phyloP scores from a whole-genome alignment of 805 yeast species.

The Debaryomyces hansenii region DNA sequence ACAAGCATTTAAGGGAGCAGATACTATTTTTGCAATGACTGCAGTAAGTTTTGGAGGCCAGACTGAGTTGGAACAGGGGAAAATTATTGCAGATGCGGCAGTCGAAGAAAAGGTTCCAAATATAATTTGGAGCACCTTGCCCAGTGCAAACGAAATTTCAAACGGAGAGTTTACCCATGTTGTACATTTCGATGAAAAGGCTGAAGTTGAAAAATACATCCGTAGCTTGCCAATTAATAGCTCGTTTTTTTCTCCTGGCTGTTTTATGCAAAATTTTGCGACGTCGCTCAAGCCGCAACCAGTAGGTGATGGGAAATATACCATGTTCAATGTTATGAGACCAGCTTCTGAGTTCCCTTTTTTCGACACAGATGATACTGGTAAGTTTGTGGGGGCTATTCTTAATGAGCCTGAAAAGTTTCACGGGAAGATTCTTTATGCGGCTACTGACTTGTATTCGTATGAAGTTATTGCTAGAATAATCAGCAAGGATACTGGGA shows the following conservation, averaged over 20 bases:
- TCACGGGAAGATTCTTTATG: slow-evolving; percentile 1
- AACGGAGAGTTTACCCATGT: slow-evolving; percentile 2
- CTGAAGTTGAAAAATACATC: slow-evolving; percentile 5
- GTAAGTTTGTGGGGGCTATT: slow-evolving; percentile 5
- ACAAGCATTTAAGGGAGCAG: slow-evolving; percentile 5
- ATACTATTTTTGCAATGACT: slow-evolving; percentile 5
- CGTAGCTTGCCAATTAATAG: slow-evolving; percentile 2
- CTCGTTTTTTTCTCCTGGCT: slow-evolving; percentile 5
- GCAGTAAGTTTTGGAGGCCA: slow-evolving; percentile 8
- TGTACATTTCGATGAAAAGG: slow-evolving; percentile 2
- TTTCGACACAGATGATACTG: slow-evolving; percentile 6
- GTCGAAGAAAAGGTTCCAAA: slow-evolving; percentile 1
- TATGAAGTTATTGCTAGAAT: neutral
- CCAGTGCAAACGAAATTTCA: neutral
- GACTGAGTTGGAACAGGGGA: slow-evolving; percentile 6
- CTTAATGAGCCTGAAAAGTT: slow-evolving; percentile 4
- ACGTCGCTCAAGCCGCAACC: neutral
- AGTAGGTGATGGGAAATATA: slow-evolving; percentile 1
- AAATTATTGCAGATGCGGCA: slow-evolving; percentile 5
- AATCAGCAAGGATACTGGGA: slow-evolving; percentile 1
- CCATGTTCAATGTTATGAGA: neutral
- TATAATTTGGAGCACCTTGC: slow-evolving; percentile 5
- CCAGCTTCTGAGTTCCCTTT: slow-evolving; percentile 3
- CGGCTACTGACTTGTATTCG: neutral
- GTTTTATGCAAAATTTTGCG: slow-evolving; percentile 5